Percentiles rank a stretch among this genome's conserved stretches.
Evolutionary conservation across 2,329 filamentous ascomycete species (phyloP).

Genomic region (Tolypocladium nubicola): DNA sequence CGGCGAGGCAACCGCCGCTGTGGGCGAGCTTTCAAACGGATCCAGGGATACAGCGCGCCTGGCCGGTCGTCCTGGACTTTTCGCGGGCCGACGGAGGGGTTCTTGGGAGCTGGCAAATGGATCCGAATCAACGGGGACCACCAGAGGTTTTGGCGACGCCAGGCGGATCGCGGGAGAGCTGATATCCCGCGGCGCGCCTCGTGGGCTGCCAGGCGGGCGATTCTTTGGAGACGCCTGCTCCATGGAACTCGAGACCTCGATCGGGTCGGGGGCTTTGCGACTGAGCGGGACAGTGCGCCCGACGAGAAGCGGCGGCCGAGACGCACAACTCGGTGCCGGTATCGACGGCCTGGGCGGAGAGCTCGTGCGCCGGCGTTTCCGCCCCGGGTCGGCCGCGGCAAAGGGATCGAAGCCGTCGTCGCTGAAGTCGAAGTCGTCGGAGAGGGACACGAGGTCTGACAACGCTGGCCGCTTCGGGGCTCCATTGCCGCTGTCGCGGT

Average conservation of each 20-base stretch:
- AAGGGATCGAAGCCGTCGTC: not conserved
- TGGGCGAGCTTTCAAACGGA: conserved; percentile 7
- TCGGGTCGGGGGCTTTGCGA: conserved; percentile 12
- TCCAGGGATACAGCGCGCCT: conserved; percentile 7
- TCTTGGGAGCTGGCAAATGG: conserved; percentile 25
- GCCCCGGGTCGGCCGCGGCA: not conserved
- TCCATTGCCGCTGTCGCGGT: not conserved
- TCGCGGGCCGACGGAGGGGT: not conserved
- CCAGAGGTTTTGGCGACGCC: not conserved
- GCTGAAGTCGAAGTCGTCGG: not conserved
- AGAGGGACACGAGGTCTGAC: not conserved
- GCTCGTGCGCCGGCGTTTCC: not conserved
- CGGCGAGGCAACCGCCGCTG: too few relatives aligned
- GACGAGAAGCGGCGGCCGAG: not conserved
- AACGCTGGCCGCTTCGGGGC: not conserved
- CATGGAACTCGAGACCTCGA: conserved; percentile 27
- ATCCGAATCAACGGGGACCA: conserved; percentile 13
- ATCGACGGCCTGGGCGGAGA: not conserved
- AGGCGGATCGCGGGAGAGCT: not conserved
- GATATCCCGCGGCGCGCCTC: not conserved
- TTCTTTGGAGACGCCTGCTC: conserved; percentile 3
- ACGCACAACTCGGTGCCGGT: not conserved
- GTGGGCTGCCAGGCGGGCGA: too few relatives aligned
- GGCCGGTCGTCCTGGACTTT: not conserved
- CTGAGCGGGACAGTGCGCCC: not conserved